Conservation (phyloP, 1,284 basidiomycete species). For the Marasmius tenuissimus region DNA sequence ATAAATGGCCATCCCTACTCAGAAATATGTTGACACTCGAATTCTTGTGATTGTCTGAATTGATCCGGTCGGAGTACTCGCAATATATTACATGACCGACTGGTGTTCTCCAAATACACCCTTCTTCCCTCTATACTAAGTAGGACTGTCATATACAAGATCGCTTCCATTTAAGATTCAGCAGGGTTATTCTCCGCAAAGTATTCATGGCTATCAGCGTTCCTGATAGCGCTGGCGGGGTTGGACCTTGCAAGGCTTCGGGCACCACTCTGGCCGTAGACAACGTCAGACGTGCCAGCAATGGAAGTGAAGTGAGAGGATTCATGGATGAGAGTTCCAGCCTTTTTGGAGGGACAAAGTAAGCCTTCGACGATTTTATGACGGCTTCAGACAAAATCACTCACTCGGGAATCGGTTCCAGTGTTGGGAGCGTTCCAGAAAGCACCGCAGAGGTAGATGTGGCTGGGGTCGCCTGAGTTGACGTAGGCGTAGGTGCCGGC, state of each 20-base stretch:
- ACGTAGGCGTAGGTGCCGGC: constrained; percentile 44
- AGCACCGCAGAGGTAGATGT: constrained; percentile 44
- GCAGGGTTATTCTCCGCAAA: constrained; percentile 53
- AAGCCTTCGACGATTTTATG: background rate
- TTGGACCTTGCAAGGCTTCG: constrained; percentile 39
- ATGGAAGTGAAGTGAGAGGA: constrained; percentile 46
- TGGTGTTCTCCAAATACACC: too few species aligned
- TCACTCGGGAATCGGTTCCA: constrained; percentile 48
- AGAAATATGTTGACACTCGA: too few species aligned
- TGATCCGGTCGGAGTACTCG: too few species aligned
- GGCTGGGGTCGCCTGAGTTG: constrained; percentile 40
- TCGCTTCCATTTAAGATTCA: constrained; percentile 19
- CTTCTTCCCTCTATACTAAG: too few species aligned
- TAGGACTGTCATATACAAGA: too few species aligned
- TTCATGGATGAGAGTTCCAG: constrained; percentile 43
- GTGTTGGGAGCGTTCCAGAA: constrained; percentile 46
- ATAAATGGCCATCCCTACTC: too few species aligned
- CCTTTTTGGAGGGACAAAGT: constrained; percentile 30
- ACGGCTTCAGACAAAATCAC: background rate
- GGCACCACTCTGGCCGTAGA: constrained; percentile 42
- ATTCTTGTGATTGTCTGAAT: too few species aligned
- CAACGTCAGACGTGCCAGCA: constrained; percentile 44
- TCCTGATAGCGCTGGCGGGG: constrained; percentile 37
- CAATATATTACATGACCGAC: too few species aligned
- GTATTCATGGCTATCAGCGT: constrained; percentile 54